phyloP scores from a whole-genome alignment of 2,329 filamentous ascomycete genomes.

The Colletotrichum sp. region DNA sequence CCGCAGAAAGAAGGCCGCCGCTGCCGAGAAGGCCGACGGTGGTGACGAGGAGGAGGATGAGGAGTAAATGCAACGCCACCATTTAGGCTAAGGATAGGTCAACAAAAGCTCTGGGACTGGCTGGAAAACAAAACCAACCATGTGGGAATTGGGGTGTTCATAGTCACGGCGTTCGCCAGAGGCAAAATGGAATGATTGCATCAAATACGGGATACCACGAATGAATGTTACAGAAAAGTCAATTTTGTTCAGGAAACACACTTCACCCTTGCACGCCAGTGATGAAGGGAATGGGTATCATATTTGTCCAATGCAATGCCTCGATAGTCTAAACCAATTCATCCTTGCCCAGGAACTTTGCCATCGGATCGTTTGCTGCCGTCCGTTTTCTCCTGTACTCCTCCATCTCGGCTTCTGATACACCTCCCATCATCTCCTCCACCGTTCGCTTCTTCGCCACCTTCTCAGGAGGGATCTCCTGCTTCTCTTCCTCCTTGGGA shows the following conservation, averaged over 20 bases:
- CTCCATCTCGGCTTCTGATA: slow-evolving; percentile 86
- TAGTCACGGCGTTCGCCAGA: slow-evolving; percentile 58
- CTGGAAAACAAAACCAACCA: slow-evolving; percentile 38
- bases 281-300: slow-evolving; percentile 22
- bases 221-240: slow-evolving; percentile 20
- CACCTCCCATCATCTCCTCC: slow-evolving; percentile 78
- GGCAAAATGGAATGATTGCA: slow-evolving; percentile 50
- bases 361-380: slow-evolving; percentile 85
- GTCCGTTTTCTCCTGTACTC: slow-evolving; percentile 79
- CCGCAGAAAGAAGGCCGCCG: slow-evolving; percentile 99
- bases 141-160: slow-evolving; percentile 46
- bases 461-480: slow-evolving; percentile 31
- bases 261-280: background rate
- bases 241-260: slow-evolving; percentile 1
- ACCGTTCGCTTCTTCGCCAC: slow-evolving; percentile 73
- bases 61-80: slow-evolving; percentile 53
- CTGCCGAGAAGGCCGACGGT: slow-evolving; percentile 83
- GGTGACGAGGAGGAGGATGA: slow-evolving; percentile 89
- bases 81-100: slow-evolving; percentile 21
- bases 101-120: slow-evolving; percentile 26
- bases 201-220: slow-evolving; percentile 23
- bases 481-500: slow-evolving; percentile 34
- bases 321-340: slow-evolving; percentile 56
- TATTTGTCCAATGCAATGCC: slow-evolving; percentile 8
- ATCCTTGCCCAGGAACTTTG: slow-evolving; percentile 77